phyloP scores from a whole-genome alignment of 1,284 basidiomycete species.

The Macrocystidia cucumis region DNA sequence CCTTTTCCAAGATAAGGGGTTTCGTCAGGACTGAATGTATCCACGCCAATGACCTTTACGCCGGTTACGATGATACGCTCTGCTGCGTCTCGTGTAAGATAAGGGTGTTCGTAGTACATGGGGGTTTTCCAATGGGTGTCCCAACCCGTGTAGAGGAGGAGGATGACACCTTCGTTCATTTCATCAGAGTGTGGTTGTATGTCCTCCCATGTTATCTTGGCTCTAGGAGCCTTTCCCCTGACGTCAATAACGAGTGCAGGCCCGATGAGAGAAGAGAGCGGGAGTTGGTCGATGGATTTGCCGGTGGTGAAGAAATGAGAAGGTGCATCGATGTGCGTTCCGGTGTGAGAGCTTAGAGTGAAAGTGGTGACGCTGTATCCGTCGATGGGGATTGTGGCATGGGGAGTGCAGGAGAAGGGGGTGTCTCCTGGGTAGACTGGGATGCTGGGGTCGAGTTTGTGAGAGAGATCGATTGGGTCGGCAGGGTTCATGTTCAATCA shows the following conservation, averaged over 20 bases:
- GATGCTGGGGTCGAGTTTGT: slow-evolving; percentile 32
- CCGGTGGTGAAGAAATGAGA: slow-evolving; percentile 57
- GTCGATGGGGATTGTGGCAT: slow-evolving; percentile 29
- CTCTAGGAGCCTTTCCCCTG: slow-evolving; percentile 24
- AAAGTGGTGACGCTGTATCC: slow-evolving; percentile 44
- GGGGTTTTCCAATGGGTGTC: slow-evolving; percentile 41
- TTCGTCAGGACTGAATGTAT: slow-evolving; percentile 60
- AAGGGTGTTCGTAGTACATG: slow-evolving; percentile 57
- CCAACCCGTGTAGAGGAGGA: slow-evolving; percentile 57
- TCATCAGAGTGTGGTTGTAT: slow-evolving; percentile 26
- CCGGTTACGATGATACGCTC: slow-evolving; percentile 39
- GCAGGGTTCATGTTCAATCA: slow-evolving; percentile 7
- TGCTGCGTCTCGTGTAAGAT: slow-evolving; percentile 45
- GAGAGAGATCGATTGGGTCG: slow-evolving; percentile 44
- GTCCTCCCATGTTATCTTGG: slow-evolving; percentile 47
- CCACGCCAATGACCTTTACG: slow-evolving; percentile 48
- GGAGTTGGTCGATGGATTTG: slow-evolving; percentile 46
- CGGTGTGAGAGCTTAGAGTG: slow-evolving; percentile 49
- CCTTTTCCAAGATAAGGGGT: slow-evolving; percentile 31
- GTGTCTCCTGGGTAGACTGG: slow-evolving; percentile 53
- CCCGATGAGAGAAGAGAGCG: slow-evolving; percentile 41
- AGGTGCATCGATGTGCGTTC: slow-evolving; percentile 71
- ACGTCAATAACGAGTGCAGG: slow-evolving; percentile 44
- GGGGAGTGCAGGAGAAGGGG: slow-evolving; percentile 26
- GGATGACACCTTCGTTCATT: slow-evolving; percentile 29